A percentile compares a stretch with the other conserved stretches of the same genome.
Evolutionary conservation across 129 eudicot genomes (phyloP).

Genomic region (Helianthus annuus): DNA sequence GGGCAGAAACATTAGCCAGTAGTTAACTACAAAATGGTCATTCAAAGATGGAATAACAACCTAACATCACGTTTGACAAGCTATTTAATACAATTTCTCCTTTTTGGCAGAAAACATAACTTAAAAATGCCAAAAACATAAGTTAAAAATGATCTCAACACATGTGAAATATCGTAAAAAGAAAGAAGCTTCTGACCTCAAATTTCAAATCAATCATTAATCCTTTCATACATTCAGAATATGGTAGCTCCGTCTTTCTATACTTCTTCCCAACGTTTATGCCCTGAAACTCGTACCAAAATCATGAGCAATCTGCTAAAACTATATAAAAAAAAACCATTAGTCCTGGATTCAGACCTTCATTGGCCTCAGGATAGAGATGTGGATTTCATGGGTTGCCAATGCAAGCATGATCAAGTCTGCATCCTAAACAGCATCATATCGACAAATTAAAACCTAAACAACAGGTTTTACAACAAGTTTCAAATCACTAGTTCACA

Average conservation of each 20-base stretch:
- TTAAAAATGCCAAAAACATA: background rate
- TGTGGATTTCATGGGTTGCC: conserved; percentile 50
- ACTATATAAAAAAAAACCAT: background rate
- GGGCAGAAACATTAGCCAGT: background rate
- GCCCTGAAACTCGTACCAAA: background rate
- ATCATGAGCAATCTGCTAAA: conserved; percentile 6
- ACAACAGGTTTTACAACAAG: background rate
- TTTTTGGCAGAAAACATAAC: background rate
- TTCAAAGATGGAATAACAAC: background rate
- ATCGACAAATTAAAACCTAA: background rate
- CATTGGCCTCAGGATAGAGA: conserved; percentile 34
- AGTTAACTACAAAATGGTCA: background rate
- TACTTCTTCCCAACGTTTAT: background rate
- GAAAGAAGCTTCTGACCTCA: conserved; percentile 5
- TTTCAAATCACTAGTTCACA: background rate
- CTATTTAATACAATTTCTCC: background rate
- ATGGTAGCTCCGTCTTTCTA: background rate
- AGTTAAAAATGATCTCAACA: background rate
- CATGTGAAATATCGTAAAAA: background rate
- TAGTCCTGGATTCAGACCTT: conserved; percentile 32
- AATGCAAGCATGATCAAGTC: conserved; percentile 50
- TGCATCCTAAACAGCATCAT: conserved; percentile 41
- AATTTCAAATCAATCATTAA: background rate
- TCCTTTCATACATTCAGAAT: background rate
- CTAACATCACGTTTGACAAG: background rate